A percentile compares a stretch with the other conserved stretches of the same genome.
phyloP scores from a whole-genome alignment of 2,329 filamentous ascomycete species.

The Emmonsiellopsis sp. region DNA sequence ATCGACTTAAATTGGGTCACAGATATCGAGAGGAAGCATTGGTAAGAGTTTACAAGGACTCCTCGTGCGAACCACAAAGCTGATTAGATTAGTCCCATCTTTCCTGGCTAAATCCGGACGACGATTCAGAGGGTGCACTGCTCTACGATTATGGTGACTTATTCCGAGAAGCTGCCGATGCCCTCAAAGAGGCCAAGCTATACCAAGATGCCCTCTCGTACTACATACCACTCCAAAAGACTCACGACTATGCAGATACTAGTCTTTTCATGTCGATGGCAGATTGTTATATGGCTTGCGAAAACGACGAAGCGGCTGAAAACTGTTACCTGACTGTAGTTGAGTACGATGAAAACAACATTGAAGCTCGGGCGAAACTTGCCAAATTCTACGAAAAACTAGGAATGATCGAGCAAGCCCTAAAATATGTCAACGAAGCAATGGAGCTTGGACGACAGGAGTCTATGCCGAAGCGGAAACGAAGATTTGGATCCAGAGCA shows the following conservation, averaged over 20 bases:
- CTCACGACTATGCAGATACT: slow-evolving; percentile 40
- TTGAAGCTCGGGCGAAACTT: slow-evolving; percentile 69
- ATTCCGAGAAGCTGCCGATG: slow-evolving; percentile 62
- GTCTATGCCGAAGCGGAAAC: slow-evolving; percentile 20
- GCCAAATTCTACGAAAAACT: slow-evolving; percentile 76
- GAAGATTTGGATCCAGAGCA: slow-evolving; percentile 27
- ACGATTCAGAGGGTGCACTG: slow-evolving; percentile 40
- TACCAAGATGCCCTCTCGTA: slow-evolving; percentile 50
- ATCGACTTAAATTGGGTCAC: slow-evolving; percentile 63
- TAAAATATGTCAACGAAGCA: slow-evolving; percentile 67
- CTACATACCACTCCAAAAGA: slow-evolving; percentile 44
- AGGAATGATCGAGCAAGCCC: slow-evolving; percentile 64
- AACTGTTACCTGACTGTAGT: slow-evolving; percentile 68
- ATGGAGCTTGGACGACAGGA: slow-evolving; percentile 51
- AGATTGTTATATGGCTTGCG: slow-evolving; percentile 57
- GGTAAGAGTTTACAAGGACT: slow-evolving; percentile 39
- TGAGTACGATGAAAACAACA: slow-evolving; percentile 59
- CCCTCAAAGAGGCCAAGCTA: slow-evolving; percentile 43
- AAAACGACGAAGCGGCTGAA: slow-evolving; percentile 60
- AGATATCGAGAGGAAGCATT: slow-evolving; percentile 60
- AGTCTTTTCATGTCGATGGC: slow-evolving; percentile 43
- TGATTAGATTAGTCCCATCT: slow-evolving; percentile 50
- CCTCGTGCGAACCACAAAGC: neutral
- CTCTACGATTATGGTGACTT: slow-evolving; percentile 66
- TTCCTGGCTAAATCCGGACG: slow-evolving; percentile 58